Base-by-base conservation (phyloP, 164 flowering plant species). In the Tetrastigma voinierianum region DNA sequence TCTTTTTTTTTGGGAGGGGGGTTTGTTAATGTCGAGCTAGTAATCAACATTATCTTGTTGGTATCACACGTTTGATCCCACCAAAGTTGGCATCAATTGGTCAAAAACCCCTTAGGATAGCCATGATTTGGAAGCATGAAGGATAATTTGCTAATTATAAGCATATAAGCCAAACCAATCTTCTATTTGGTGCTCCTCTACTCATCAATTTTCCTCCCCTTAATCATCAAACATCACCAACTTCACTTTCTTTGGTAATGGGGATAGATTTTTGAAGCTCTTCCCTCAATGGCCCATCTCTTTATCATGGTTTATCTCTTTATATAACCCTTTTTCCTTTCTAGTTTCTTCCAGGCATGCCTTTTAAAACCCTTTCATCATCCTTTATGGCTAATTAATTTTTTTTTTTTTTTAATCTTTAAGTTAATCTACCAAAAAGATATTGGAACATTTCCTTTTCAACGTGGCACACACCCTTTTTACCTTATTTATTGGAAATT, bases 141-240 rank as follows among this genome's bases (percentile, higher is more conserved):
- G 40, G 40, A 32, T 32, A 32, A 32, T 32, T 32, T 32, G 40
- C 40, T 32, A 32, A 32, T 32, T 32, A 32, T 32, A 32, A 32
- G 40, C 40, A 32, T 32, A 32, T 32, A 32, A 32, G 40, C 40
- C 40, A 32, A 32, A 32, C 3, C 40, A 32, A 32, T 32, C 6
- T 7, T 32, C 40, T 7, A 53, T 49, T 66, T 32, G 68, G 45
- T 70, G 65, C 57, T 56, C 56, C 52, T 69, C 32, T 62, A 45
- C 70, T 47, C 44, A 57, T 46, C 61, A 32, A 3, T 32, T 18
- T 43, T 67, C 54, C 32, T 48, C n/a, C 12, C 52, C 61, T 59
- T 68, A 52, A 68, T 68, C 71, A 68, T 68, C 52, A 32, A 32
- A 32, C 40, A 60, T 68, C 66, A 44, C 53, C 46, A 43, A 14